Evolutionary conservation across 1,139 yeast genomes (phyloP).

Genomic region (Tardiomyces digboiensis): DNA sequence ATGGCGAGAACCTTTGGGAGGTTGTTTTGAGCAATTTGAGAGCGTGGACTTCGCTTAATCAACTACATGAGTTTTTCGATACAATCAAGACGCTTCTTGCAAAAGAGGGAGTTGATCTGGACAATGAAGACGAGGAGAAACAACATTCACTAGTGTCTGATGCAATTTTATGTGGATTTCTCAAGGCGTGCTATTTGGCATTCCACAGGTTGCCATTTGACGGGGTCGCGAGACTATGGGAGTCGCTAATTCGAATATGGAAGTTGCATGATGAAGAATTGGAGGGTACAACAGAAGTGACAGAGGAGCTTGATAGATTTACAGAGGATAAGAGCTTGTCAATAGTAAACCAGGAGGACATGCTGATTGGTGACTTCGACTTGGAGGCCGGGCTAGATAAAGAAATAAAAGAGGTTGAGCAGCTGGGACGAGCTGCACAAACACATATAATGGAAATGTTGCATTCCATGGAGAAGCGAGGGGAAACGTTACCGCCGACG

Average conservation of each 20-base stretch:
- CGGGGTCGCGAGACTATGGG: slow-evolving; percentile 44
- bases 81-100: slow-evolving; percentile 4
- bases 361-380: background rate
- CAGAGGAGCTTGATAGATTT: too few species aligned
- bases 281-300: too few species aligned
- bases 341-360: too few species aligned
- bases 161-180: slow-evolving; percentile 34
- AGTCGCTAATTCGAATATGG: slow-evolving; percentile 29
- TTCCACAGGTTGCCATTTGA: slow-evolving; percentile 50
- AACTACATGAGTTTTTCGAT: slow-evolving; percentile 4
- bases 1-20: background rate
- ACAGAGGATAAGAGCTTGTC: too few species aligned
- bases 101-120: slow-evolving; percentile 2
- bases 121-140: background rate
- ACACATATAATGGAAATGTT: slow-evolving; percentile 35
- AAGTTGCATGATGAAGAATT: background rate
- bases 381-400: background rate
- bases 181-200: slow-evolving; percentile 35
- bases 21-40: background rate
- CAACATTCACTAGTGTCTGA: background rate
- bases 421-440: background rate
- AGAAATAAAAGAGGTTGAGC: background rate
- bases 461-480: slow-evolving; percentile 40
- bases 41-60: background rate
- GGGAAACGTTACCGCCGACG: slow-evolving; percentile 49